phyloP scores from a whole-genome alignment of 2,329 filamentous ascomycete species.

The Diaporthe capsici region DNA sequence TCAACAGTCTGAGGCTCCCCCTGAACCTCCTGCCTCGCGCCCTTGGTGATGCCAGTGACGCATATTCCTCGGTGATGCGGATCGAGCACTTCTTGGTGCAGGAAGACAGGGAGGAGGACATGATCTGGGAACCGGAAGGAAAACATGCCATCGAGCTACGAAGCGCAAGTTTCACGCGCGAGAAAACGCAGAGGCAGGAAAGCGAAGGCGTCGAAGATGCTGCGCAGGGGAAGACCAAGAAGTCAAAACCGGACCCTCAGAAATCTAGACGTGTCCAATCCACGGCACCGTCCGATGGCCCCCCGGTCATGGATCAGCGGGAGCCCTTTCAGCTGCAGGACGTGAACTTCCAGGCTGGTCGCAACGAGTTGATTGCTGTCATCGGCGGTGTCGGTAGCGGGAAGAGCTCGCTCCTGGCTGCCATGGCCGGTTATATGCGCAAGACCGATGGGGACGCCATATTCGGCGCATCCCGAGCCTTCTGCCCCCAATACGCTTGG shows the following conservation, averaged over 20 bases:
- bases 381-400: constrained; percentile 92
- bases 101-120: constrained; percentile 85
- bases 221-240: constrained; percentile 51
- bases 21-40: constrained; percentile 91
- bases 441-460: constrained; percentile 81
- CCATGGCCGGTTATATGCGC: constrained; percentile 94
- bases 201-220: constrained; percentile 51
- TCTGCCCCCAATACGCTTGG: constrained; percentile 98
- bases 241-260: neutral
- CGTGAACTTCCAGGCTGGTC: constrained; percentile 76
- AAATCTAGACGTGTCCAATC: neutral
- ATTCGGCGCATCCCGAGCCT: constrained; percentile 85
- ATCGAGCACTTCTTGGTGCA: constrained; percentile 90
- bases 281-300: neutral
- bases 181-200: constrained; percentile 61
- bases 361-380: constrained; percentile 84
- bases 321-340: constrained; percentile 81
- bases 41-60: constrained; percentile 90
- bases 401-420: constrained; percentile 90
- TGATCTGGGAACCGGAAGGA: constrained; percentile 66
- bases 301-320: constrained; percentile 59
- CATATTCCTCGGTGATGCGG: constrained; percentile 85
- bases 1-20: constrained; percentile 91
- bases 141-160: constrained; percentile 80
- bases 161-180: constrained; percentile 89